These are phyloP conservation scores for Magnaporthiopsis incrustans DNA, from an alignment of 2,329 filamentous ascomycete species.

Conservation along the genomic window DNA sequence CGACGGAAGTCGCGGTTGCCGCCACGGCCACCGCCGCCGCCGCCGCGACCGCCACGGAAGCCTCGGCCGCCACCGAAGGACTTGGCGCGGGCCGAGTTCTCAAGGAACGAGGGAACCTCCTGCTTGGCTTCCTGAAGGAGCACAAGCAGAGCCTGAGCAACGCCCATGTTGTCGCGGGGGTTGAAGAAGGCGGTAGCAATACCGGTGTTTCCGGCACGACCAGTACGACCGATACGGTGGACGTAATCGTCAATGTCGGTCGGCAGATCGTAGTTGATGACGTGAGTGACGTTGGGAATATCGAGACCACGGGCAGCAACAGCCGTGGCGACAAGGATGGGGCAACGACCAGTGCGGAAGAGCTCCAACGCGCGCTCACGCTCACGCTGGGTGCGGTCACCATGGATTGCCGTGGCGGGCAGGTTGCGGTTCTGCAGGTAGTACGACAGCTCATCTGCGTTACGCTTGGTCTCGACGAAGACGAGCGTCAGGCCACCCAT, in stretches of 20 bases:
- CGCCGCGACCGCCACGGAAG: slow-evolving; percentile 55
- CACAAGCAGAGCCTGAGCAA: slow-evolving; percentile 94
- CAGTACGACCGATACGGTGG: slow-evolving; percentile 98
- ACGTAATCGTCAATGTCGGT: slow-evolving; percentile 98
- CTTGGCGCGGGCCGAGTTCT: slow-evolving; percentile 94
- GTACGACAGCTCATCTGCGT: slow-evolving; percentile 95
- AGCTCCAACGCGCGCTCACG: slow-evolving; percentile 96
- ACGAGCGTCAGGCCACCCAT: slow-evolving; percentile 75
- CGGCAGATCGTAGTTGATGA: slow-evolving; percentile 89
- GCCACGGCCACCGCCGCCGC: slow-evolving; percentile 52
- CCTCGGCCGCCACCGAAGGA: slow-evolving; percentile 68
- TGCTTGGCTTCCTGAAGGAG: slow-evolving; percentile 98
- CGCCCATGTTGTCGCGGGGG: slow-evolving; percentile 86
- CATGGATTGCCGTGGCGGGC: slow-evolving; percentile 96
- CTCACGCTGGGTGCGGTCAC: slow-evolving; percentile 96
- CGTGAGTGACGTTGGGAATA: slow-evolving; percentile 94
- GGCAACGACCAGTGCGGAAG: slow-evolving; percentile 93
- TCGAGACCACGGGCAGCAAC: slow-evolving; percentile 87
- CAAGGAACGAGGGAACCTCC: slow-evolving; percentile 86
- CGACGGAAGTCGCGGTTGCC: slow-evolving; percentile 84
- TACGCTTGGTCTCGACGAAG: slow-evolving; percentile 99
- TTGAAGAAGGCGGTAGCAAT: slow-evolving; percentile 99
- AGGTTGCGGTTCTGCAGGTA: slow-evolving; percentile 99
- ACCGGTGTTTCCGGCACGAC: slow-evolving; percentile 98
- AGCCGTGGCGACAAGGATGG: slow-evolving; percentile 92